These are phyloP conservation scores for Trichoderma brevicompactum DNA, from an alignment of 2,329 filamentous ascomycete species.

Conservation along the genomic window DNA sequence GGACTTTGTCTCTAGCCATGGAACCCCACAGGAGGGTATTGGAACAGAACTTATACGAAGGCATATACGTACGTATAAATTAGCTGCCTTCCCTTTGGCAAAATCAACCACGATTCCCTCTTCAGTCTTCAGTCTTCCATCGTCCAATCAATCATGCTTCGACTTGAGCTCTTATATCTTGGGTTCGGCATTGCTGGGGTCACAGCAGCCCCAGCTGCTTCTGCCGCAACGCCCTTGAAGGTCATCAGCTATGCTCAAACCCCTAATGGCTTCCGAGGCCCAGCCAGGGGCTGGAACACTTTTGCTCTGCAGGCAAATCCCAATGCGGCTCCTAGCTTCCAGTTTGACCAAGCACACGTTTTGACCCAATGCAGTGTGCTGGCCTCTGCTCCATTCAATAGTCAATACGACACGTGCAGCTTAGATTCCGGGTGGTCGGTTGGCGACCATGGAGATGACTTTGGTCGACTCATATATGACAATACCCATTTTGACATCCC, in stretches of 20 bases:
- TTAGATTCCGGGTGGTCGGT: constrained; percentile 34
- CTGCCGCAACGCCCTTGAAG: constrained; percentile 26
- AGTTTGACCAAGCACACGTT: constrained; percentile 32
- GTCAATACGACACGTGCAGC: constrained; percentile 31
- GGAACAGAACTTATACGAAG: too few species aligned
- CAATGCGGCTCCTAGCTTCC: constrained; percentile 20
- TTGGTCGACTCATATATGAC: constrained; percentile 32
- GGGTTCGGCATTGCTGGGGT: constrained; percentile 21
- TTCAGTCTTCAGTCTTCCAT: neutral
- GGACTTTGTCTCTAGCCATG: neutral
- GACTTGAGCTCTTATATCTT: constrained; percentile 7
- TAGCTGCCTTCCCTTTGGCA: too few species aligned
- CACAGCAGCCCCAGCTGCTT: constrained; percentile 15
- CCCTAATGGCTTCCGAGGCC: constrained; percentile 29
- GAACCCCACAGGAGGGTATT: neutral
- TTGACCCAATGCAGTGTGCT: constrained; percentile 30
- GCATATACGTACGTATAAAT: neutral
- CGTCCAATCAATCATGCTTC: neutral
- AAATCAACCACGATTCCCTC: neutral
- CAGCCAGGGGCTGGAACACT: constrained; percentile 32
- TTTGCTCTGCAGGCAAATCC: constrained; percentile 32
- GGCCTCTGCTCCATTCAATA: constrained; percentile 22
- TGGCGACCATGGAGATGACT: constrained; percentile 32
- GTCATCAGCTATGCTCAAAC: constrained; percentile 31
- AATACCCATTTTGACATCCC: constrained; percentile 31